Conservation (phyloP, 768 basidiomycete species). For the Leucocoprinus leucothites region DNA sequence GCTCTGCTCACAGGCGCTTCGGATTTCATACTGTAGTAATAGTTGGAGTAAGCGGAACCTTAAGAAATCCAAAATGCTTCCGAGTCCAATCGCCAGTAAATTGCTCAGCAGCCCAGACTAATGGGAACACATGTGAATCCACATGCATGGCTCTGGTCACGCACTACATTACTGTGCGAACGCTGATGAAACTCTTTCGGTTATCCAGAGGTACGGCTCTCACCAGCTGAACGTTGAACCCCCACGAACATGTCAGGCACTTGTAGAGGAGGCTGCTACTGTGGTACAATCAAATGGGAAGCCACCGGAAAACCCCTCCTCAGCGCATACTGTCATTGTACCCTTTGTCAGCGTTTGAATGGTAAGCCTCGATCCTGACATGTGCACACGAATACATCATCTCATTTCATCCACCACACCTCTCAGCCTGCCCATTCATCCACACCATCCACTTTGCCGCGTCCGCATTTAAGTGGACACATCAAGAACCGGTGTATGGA, state of each 20-base stretch:
- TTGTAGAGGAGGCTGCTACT: slow-evolving; percentile 56
- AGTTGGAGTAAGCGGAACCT: no score
- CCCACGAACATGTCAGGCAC: slow-evolving; percentile 13
- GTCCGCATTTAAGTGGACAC: slow-evolving; percentile 53
- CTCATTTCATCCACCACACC: background rate
- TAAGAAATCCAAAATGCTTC: no score
- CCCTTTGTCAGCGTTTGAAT: slow-evolving; percentile 59
- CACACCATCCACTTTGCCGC: slow-evolving; percentile 56
- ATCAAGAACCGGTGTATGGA: slow-evolving; percentile 29
- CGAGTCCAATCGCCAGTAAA: no score
- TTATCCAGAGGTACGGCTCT: no score
- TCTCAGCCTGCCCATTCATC: slow-evolving; percentile 56
- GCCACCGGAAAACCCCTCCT: slow-evolving; percentile 46
- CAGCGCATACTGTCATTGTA: slow-evolving; percentile 70
- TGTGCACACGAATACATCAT: background rate
- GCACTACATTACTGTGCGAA: no score
- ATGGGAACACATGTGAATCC: no score
- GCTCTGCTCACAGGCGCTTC: background rate
- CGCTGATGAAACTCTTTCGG: no score
- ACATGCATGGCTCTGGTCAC: no score
- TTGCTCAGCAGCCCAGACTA: no score
- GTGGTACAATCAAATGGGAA: slow-evolving; percentile 46
- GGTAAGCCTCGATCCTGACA: slow-evolving; percentile 28
- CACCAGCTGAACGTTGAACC: background rate
- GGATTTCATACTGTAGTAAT: no score